These are phyloP conservation scores for Polysphondylium violaceum DNA, from an alignment of 78 protist species.

Conservation along the genomic window DNA sequence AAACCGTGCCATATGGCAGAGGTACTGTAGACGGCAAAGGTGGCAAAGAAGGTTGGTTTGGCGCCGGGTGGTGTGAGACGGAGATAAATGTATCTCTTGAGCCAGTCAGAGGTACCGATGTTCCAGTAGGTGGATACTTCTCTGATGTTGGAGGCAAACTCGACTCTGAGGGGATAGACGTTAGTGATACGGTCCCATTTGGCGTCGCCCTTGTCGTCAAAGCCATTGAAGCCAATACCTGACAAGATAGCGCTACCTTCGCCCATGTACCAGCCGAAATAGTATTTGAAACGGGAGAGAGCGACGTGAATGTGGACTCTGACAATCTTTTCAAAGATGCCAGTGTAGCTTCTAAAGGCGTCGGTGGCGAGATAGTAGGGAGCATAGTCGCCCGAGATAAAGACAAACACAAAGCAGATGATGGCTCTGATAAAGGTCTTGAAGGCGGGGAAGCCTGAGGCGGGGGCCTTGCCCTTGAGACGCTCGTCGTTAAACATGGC, in stretches of 20 bases:
- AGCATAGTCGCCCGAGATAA: constrained; percentile 22
- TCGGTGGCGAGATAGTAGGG: not conserved
- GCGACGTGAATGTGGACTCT: constrained; percentile 22
- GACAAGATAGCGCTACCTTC: constrained; percentile 77
- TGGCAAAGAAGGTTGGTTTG: constrained; percentile 61
- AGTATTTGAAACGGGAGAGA: constrained; percentile 77
- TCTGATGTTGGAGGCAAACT: constrained; percentile 72
- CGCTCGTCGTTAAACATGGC: constrained; percentile 30
- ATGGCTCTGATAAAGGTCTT: constrained; percentile 31
- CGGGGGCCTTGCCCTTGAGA: constrained; percentile 26
- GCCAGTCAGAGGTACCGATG: constrained; percentile 82
- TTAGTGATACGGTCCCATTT: constrained; percentile 76
- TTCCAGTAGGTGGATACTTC: constrained; percentile 81
- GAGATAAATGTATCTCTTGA: constrained; percentile 75
- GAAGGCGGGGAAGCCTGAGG: constrained; percentile 2
- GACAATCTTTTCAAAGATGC: not conserved
- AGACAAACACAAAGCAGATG: constrained; percentile 25
- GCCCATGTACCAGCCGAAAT: constrained; percentile 85
- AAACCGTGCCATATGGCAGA: constrained; percentile 92
- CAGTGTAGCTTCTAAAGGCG: constrained; percentile 8
- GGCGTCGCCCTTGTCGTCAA: constrained; percentile 18
- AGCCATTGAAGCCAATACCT: constrained; percentile 81
- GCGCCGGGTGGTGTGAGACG: constrained; percentile 73
- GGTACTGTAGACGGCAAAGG: constrained; percentile 64
- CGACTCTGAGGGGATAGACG: constrained; percentile 53